Percentiles rank a stretch among this genome's conserved stretches.
Conservation (phyloP, 495 filamentous ascomycete genomes). For the Talaromyces adpressus region DNA sequence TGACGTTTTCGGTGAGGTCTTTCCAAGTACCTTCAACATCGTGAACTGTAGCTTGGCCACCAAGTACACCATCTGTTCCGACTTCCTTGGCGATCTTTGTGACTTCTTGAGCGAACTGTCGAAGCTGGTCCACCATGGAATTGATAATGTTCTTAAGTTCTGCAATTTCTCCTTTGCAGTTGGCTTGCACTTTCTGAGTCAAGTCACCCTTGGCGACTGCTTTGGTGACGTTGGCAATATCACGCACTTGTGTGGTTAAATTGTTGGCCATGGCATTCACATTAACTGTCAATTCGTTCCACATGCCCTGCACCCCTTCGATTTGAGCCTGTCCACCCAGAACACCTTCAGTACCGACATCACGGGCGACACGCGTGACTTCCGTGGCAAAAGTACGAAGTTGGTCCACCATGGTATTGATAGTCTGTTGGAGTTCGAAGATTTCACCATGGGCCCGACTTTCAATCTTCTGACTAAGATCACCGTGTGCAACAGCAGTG, state of each 20-base stretch:
- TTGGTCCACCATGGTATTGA: slow-evolving; percentile 99
- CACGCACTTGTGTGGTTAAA: slow-evolving; percentile 93
- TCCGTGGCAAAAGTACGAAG: slow-evolving; percentile 94
- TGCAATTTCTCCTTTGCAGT: slow-evolving; percentile 94
- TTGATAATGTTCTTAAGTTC: slow-evolving; percentile 97
- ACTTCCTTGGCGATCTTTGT: slow-evolving; percentile 97
- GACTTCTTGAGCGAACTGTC: slow-evolving; percentile 95
- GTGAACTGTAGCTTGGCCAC: slow-evolving; percentile 93
- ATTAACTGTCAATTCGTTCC: slow-evolving; percentile 96
- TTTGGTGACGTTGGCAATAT: slow-evolving; percentile 98
- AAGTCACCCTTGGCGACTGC: slow-evolving; percentile 94
- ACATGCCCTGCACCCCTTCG: slow-evolving; percentile 76
- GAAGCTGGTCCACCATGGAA: slow-evolving; percentile 96
- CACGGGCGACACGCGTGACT: slow-evolving; percentile 91
- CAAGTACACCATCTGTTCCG: slow-evolving; percentile 91
- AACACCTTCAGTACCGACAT: slow-evolving; percentile 96
- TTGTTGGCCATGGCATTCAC: slow-evolving; percentile 99
- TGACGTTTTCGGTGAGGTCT: slow-evolving; percentile 95
- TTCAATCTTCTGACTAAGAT: slow-evolving; percentile 93
- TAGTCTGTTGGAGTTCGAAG: slow-evolving; percentile 90
- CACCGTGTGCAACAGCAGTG: slow-evolving; percentile 92
- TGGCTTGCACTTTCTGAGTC: slow-evolving; percentile 93
- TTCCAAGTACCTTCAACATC: slow-evolving; percentile 98
- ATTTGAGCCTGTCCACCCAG: slow-evolving; percentile 96
- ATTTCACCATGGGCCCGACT: slow-evolving; percentile 94